Base-by-base conservation (phyloP, 306 rosid species). In the Datisca glomerata region DNA sequence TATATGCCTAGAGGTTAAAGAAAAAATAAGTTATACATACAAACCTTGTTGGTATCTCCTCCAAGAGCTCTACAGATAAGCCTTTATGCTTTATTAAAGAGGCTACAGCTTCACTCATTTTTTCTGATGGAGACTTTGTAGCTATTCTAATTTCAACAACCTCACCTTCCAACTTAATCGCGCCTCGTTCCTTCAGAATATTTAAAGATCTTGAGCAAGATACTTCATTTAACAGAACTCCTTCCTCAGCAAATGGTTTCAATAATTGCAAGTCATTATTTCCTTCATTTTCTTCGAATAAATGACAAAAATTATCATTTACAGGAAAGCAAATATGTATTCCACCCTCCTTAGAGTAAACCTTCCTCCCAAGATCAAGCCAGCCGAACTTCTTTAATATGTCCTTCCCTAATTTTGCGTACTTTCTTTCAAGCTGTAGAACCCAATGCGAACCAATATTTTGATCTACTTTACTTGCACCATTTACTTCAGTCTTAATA, bases 41-140 rank as follows among this genome's bases (percentile, higher is more conserved):
- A 54, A 55, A 89, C 91, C 97, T 83, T 54, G 86, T 32, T 42
- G 97, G 95, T 19, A 89, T 61, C 66, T 89, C 97, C 81, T 74
- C 86, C 23, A 77, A 68, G 31, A 89, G 81, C 58, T 2, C 22
- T 36, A 33, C 38, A 18, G 95, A 68, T 35, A 80, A 68, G 57
- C 75, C 79, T 18, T 71, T 61, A 45, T 68, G 64, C 67, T 77
- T 55, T 56, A 84, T 49, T 68, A 89, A 74, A 51, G 70, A 60
- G 1, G 61, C 65, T 22, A 80, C 60, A 4, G 75, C 75, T 68
- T 89, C 91, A 47, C 56, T 70, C 93, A 89, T 70, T 56, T 60
- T 67, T 66, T 67, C 58, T 56, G 65, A 70, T 18, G 97, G 93
- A 66, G 97, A 60, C 46, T 70, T 77, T 23, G 79, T 64, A 34